Base-by-base conservation (phyloP, 2,329 filamentous ascomycete genomes). In the Penicillium sumatraense region DNA sequence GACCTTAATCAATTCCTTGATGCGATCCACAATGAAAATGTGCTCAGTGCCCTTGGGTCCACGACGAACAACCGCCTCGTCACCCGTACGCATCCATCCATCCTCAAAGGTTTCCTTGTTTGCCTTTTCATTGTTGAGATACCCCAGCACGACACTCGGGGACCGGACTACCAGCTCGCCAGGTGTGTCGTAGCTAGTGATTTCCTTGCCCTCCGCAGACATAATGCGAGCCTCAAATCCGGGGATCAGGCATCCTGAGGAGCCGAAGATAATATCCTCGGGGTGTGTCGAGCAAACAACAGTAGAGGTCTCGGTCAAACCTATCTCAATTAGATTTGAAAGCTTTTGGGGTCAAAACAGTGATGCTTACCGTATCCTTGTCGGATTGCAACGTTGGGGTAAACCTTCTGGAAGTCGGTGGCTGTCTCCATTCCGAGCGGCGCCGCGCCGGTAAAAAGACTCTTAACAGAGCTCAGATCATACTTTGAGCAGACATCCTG, bases 61-160 rank as follows among this genome's bases (percentile, higher is more conserved):
- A 65, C 84, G 82, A 2, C 83, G 81, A 10, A 96, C 78, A 3
- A 93, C 78, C 0, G 89, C 91, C 70, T 96, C 90, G 65, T 97
- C 93, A 5, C 93, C 93, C 0, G 93, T 96, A 36, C 84, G 84
- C 81, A 96, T 86, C 85, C 91, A 95, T n/a, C 81, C 80, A 61
- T 92, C 87, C 1, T 86, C 80, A 66, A 91, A 97, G 0, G 92
- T 95, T 70, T 96, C 91, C 49, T 83, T 80, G 18, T 87, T 96
- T 3, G 93, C 91, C 67, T 89, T 88, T 41, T 89, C 86, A 68
- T 96, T 96, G 75, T 96, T 89, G 50, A 96, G 77, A 64, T 97
- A 97, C 1, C 93, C 93, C 0, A 96, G 75, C 0, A 89, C 86
- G 1, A 96, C 84, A 1, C 87, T 87, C 0, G 91, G 92, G 0